phyloP scores from a whole-genome alignment of 345 rosid species.

The Physaria fendleri region DNA sequence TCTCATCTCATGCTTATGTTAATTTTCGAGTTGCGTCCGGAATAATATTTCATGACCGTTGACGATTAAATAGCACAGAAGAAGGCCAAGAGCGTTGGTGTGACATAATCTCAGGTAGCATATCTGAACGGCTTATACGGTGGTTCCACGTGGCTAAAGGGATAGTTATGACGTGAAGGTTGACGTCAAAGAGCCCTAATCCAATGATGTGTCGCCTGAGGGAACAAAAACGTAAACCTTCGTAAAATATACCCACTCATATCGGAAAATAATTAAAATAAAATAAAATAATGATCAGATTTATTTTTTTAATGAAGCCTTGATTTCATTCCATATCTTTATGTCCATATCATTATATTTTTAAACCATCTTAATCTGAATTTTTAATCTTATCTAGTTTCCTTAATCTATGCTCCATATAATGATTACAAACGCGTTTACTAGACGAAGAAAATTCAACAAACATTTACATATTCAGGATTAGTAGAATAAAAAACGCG shows the following conservation, averaged over 20 bases:
- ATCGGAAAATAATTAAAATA: neutral
- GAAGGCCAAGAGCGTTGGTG: too few species aligned
- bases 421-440: constrained; percentile 24
- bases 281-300: constrained; percentile 2
- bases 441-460: too few species aligned
- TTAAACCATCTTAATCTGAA: too few species aligned
- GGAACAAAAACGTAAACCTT: constrained; percentile 45
- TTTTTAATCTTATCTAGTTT: constrained; percentile 17
- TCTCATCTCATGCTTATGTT: too few species aligned
- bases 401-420: constrained; percentile 24
- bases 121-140: constrained; percentile 22
- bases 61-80: too few species aligned
- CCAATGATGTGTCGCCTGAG: constrained; percentile 34
- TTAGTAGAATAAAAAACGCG: too few species aligned
- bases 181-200: constrained; percentile 43
- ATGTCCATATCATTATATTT: constrained; percentile 20
- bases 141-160: constrained; percentile 19
- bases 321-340: constrained; percentile 31
- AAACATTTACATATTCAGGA: too few species aligned
- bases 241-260: constrained; percentile 28
- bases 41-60: too few species aligned
- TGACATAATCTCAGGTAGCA: constrained; percentile 12
- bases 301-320: neutral
- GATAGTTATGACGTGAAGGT: constrained; percentile 24
- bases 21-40: too few species aligned